phyloP scores from a whole-genome alignment of 2,329 filamentous ascomycete genomes.

The Colletotrichum gigasporum region DNA sequence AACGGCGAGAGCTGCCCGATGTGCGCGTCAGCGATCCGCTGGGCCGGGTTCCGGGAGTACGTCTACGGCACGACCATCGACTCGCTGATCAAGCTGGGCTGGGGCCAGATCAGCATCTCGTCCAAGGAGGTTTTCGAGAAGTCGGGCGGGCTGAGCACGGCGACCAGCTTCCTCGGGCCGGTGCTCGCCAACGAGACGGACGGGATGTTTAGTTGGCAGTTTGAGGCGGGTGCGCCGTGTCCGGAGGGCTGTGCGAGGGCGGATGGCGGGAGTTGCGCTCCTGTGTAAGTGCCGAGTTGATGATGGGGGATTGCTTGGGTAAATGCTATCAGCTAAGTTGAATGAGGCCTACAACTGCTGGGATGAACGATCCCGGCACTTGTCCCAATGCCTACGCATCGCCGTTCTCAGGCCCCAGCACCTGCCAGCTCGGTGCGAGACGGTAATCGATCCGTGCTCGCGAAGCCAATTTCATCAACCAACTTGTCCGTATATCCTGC shows the following conservation, averaged over 20 bases:
- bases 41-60: slow-evolving; percentile 64
- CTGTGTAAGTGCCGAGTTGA: slow-evolving; percentile 3
- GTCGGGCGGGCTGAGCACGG: slow-evolving; percentile 45
- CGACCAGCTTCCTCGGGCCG: slow-evolving; percentile 51
- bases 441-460: too few species aligned
- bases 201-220: slow-evolving; percentile 64
- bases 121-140: slow-evolving; percentile 57
- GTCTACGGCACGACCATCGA: slow-evolving; percentile 63
- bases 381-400: too few species aligned
- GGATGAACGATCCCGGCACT: too few species aligned
- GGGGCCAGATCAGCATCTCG: slow-evolving; percentile 59
- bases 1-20: slow-evolving; percentile 67
- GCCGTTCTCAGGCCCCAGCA: too few species aligned
- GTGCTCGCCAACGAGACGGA: slow-evolving; percentile 64
- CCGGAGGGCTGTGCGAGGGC: slow-evolving; percentile 23
- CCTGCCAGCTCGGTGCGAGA: too few species aligned
- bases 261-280: background rate
- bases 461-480: too few species aligned
- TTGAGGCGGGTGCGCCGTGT: slow-evolving; percentile 39
- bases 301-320: background rate
- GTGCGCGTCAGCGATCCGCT: slow-evolving; percentile 66
- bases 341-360: too few species aligned
- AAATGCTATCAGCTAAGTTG: too few species aligned
- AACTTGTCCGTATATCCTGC: too few species aligned
- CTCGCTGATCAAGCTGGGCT: slow-evolving; percentile 55